Percentiles rank a stretch among this genome's conserved stretches.
Evolutionary conservation across 306 rosid species (phyloP).

Genomic region (Dalbergia cultrata): DNA sequence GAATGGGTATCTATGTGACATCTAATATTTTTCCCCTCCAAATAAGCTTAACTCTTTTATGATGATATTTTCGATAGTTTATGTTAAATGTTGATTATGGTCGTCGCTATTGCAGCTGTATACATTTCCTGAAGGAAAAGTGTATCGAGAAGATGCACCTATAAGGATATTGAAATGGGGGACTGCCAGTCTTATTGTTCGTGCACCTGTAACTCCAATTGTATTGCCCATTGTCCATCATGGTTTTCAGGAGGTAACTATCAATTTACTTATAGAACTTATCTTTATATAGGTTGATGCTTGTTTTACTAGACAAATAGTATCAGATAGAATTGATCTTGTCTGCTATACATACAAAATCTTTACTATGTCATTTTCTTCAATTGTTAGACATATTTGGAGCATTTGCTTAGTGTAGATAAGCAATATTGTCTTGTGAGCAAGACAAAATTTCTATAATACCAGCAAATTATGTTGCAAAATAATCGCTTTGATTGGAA

Average conservation of each 20-base stretch:
- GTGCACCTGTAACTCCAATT: slow-evolving; percentile 81
- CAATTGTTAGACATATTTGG: slow-evolving; percentile 25
- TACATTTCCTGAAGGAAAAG: slow-evolving; percentile 97
- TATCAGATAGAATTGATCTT: background rate
- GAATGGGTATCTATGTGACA: slow-evolving; percentile 75
- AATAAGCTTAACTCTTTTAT: slow-evolving; percentile 33
- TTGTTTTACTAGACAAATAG: background rate
- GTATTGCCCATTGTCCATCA: slow-evolving; percentile 87
- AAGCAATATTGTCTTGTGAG: background rate
- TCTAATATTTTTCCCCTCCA: slow-evolving; percentile 18
- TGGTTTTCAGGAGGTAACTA: slow-evolving; percentile 80
- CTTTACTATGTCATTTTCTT: slow-evolving; percentile 12
- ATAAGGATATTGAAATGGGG: slow-evolving; percentile 92
- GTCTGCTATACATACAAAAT: slow-evolving; percentile 2
- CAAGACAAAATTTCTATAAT: background rate
- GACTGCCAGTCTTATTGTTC: slow-evolving; percentile 93
- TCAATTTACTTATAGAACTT: slow-evolving; percentile 4
- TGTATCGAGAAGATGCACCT: slow-evolving; percentile 81
- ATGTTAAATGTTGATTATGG: slow-evolving; percentile 26
- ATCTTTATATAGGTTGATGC: background rate
- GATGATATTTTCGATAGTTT: slow-evolving; percentile 34
- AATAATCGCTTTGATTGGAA: background rate
- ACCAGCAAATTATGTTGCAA: slow-evolving; percentile 24
- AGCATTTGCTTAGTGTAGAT: slow-evolving; percentile 30
- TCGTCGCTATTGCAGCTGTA: slow-evolving; percentile 64